These are phyloP conservation scores for Ceratobasidium sp. DNA, from an alignment of 1,284 basidiomycete species.

Conservation along the genomic window DNA sequence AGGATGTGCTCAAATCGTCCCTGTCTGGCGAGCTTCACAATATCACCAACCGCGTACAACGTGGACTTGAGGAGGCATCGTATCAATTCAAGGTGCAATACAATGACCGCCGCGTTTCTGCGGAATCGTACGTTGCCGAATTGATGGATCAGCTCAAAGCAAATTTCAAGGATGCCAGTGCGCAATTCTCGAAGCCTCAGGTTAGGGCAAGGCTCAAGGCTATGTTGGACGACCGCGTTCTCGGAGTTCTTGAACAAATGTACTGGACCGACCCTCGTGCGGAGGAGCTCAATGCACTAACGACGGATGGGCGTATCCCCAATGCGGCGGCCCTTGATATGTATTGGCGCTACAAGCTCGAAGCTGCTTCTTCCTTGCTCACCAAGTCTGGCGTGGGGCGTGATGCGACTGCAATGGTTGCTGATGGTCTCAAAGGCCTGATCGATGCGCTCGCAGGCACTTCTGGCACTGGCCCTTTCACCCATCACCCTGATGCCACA, in stretches of 20 bases:
- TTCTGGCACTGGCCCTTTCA: constrained; percentile 74
- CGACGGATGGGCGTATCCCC: constrained; percentile 67
- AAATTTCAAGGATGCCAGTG: constrained; percentile 84
- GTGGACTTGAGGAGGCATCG: constrained; percentile 93
- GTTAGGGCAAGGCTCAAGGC: constrained; percentile 86
- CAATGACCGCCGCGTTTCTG: constrained; percentile 92
- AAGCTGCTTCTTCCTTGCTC: constrained; percentile 86
- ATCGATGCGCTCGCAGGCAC: constrained; percentile 79
- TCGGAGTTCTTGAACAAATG: constrained; percentile 95
- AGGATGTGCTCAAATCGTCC: constrained; percentile 95
- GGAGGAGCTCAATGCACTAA: constrained; percentile 74
- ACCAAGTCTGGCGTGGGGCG: constrained; percentile 98
- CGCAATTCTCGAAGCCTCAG: constrained; percentile 86
- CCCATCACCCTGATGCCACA: constrained; percentile 82
- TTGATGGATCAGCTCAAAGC: constrained; percentile 92
- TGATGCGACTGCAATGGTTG: constrained; percentile 91
- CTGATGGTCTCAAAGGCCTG: constrained; percentile 85
- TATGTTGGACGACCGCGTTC: constrained; percentile 93
- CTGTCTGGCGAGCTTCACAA: constrained; percentile 95
- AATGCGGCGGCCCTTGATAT: constrained; percentile 80
- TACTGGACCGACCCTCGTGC: constrained; percentile 94
- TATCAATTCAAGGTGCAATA: constrained; percentile 99
- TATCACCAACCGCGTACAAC: constrained; percentile 94
- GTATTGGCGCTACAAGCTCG: constrained; percentile 96
- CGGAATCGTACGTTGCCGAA: constrained; percentile 97